A percentile compares a stretch with the other conserved stretches of the same genome.
These are phyloP conservation scores for Zygosaccharomyces lentus DNA, from an alignment of 805 yeast genomes.

Conservation along the genomic window DNA sequence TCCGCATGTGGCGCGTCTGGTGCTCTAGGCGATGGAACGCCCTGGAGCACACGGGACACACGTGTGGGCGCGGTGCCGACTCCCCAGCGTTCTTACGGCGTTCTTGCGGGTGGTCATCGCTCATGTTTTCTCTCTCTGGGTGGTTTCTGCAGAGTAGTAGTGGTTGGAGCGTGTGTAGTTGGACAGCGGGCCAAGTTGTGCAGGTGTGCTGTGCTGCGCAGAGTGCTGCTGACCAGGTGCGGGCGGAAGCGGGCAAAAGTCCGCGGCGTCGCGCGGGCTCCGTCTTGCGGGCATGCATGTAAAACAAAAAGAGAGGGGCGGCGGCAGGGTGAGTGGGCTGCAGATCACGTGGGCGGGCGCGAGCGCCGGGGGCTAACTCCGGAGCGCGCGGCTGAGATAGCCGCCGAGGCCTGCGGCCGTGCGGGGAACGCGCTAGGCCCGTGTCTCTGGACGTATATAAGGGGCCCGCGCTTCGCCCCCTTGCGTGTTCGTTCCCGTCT, in stretches of 20 bases:
- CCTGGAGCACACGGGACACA: constrained; percentile 69
- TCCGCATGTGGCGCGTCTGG: constrained; percentile 72
- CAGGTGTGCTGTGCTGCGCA: too few species aligned
- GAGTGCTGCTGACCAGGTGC: too few species aligned
- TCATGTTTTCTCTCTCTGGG: neutral
- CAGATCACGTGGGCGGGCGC: neutral
- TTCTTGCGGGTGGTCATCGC: neutral
- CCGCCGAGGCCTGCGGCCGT: constrained; percentile 4
- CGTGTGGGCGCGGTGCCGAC: constrained; percentile 52
- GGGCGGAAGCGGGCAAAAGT: too few species aligned
- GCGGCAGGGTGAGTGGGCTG: neutral
- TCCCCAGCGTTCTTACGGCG: constrained; percentile 15
- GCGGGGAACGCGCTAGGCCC: constrained; percentile 4
- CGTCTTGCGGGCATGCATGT: too few species aligned
- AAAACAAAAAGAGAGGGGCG: too few species aligned
- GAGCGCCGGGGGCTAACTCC: neutral
- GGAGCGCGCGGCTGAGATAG: neutral
- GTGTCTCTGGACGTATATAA: constrained; percentile 3
- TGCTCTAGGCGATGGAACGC: constrained; percentile 75
- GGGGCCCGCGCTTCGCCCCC: neutral
- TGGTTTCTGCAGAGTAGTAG: neutral
- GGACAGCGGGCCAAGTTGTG: neutral
- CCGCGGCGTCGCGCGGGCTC: too few species aligned
- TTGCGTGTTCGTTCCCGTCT: too few species aligned
- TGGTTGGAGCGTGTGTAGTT: neutral